Conservation (phyloP, 306 rosid genomes). For the Prunus padus region DNA sequence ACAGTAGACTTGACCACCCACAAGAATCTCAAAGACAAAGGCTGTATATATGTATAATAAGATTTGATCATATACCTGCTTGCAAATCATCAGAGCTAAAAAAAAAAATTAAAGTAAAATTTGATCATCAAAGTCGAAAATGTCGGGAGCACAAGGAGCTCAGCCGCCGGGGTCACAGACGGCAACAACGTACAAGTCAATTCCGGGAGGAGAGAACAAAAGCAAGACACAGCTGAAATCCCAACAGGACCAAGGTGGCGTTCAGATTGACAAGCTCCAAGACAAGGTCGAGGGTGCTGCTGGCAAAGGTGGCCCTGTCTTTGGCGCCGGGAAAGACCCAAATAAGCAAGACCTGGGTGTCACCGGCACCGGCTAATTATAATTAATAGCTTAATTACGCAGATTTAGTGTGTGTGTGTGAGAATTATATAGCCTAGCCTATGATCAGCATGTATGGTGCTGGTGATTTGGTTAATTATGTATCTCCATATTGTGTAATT, state of each 20-base stretch:
- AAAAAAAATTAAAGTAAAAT: too few relatives aligned
- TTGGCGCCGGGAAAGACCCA: slow-evolving; percentile 61
- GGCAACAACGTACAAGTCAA: slow-evolving; percentile 65
- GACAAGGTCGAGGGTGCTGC: slow-evolving; percentile 61
- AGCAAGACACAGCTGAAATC: slow-evolving; percentile 54
- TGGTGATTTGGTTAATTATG: neutral
- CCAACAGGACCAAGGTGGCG: slow-evolving; percentile 63
- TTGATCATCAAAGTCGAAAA: neutral
- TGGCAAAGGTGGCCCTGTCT: slow-evolving; percentile 78
- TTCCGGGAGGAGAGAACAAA: slow-evolving; percentile 62
- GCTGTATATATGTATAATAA: neutral
- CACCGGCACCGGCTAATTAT: slow-evolving; percentile 56
- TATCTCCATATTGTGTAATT: neutral
- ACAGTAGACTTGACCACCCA: neutral
- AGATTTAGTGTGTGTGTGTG: too few relatives aligned
- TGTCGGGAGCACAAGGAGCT: slow-evolving; percentile 93
- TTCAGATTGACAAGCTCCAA: slow-evolving; percentile 69
- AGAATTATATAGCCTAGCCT: neutral
- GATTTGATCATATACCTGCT: too few relatives aligned
- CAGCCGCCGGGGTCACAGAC: slow-evolving; percentile 58
- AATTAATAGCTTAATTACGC: neutral
- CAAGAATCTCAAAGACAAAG: neutral
- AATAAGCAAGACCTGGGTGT: slow-evolving; percentile 68
- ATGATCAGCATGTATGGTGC: neutral
- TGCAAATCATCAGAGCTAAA: neutral